Evolutionary conservation across 2,329 filamentous ascomycete genomes (phyloP).

Genomic region (Metarhizium brunneum): DNA sequence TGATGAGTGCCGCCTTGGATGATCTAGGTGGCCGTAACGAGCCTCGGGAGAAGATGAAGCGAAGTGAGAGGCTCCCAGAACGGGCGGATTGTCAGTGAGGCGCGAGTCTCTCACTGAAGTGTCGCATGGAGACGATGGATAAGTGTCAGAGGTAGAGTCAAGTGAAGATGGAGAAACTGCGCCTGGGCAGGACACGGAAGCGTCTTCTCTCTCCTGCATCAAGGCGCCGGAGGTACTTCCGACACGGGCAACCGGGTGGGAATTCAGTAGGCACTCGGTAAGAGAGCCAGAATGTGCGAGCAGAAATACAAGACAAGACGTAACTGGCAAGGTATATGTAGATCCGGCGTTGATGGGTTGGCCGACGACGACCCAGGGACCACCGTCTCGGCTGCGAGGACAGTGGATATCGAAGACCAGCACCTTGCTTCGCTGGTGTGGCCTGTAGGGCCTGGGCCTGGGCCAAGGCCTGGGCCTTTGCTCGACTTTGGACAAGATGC

Average conservation of each 20-base stretch:
- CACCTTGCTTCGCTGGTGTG: neutral
- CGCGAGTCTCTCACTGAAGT: neutral
- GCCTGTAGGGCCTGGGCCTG: constrained; percentile 12
- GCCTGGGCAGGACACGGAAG: neutral
- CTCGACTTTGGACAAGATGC: neutral
- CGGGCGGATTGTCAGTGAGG: neutral
- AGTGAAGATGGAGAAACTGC: neutral
- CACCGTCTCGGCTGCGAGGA: neutral
- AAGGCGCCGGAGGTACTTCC: constrained; percentile 17
- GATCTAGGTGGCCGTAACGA: constrained; percentile 3
- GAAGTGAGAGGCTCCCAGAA: neutral
- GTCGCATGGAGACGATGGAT: constrained; percentile 6
- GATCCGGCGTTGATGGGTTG: neutral
- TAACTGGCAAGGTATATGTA: neutral
- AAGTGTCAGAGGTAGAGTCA: constrained; percentile 7
- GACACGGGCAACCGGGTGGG: neutral
- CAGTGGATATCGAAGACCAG: neutral
- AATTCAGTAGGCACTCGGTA: neutral
- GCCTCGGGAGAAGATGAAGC: constrained; percentile 1
- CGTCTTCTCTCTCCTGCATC: constrained; percentile 18
- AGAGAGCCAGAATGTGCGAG: neutral
- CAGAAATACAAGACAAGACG: neutral
- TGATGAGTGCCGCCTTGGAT: constrained; percentile 8
- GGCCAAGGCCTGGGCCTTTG: constrained; percentile 10
- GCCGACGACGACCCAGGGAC: neutral